These are phyloP conservation scores for Colletotrichum destructivum DNA, from an alignment of 2,329 filamentous ascomycete genomes.

Conservation along the genomic window DNA sequence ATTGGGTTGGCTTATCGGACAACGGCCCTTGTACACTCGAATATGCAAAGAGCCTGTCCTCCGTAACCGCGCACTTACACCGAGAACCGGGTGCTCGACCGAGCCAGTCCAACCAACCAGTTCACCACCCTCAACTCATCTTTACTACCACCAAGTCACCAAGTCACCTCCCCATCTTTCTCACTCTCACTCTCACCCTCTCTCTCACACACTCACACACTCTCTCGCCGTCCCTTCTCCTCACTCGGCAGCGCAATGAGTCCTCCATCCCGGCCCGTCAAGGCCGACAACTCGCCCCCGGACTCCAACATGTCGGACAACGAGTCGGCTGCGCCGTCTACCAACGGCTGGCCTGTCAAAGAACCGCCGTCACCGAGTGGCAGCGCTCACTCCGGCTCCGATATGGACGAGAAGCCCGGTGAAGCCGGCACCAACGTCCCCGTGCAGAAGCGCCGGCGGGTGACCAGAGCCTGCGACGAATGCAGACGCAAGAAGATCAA, in stretches of 20 bases:
- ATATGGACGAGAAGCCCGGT: slow-evolving; percentile 54
- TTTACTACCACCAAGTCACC: slow-evolving; percentile 14
- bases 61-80: slow-evolving; percentile 43
- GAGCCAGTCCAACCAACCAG: slow-evolving; percentile 14
- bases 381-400: slow-evolving; percentile 60
- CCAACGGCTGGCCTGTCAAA: slow-evolving; percentile 52
- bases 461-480: slow-evolving; percentile 86
- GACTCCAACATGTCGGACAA: slow-evolving; percentile 59
- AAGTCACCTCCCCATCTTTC: not conserved
- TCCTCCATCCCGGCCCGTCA: slow-evolving; percentile 37
- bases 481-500: slow-evolving; percentile 91
- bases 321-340: slow-evolving; percentile 55
- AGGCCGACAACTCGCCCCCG: slow-evolving; percentile 41
- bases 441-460: slow-evolving; percentile 82
- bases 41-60: slow-evolving; percentile 41
- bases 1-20: slow-evolving; percentile 40
- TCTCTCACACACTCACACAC: too few relatives aligned
- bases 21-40: slow-evolving; percentile 38
- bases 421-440: slow-evolving; percentile 64
- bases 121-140: not conserved
- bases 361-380: slow-evolving; percentile 58
- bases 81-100: slow-evolving; percentile 37
- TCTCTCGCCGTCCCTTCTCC: not conserved
- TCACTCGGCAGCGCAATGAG: slow-evolving; percentile 40
- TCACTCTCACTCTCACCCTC: not conserved